Base-by-base conservation (phyloP, 148 eudicot species). In the Rhododendron williamsianum region DNA sequence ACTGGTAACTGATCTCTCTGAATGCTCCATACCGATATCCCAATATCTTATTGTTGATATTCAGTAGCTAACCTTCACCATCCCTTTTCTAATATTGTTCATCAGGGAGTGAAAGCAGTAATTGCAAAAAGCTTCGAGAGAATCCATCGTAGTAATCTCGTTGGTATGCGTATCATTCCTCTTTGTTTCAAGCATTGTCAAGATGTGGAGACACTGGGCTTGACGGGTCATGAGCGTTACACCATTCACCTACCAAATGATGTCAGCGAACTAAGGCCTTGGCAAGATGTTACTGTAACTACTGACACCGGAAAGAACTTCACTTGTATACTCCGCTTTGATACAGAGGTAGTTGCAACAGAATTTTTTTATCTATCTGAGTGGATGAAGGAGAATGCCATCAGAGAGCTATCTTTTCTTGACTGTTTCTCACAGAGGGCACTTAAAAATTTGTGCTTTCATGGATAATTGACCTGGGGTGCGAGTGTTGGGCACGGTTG, bases 81-180 rank as follows among this genome's bases (percentile, higher is more conserved):
- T 35, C 82, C 45, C 76, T 65, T n/a, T 18, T 65, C 30, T 65
- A 65, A n/a, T 65, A 65, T 54, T 54, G 56, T 76, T 82, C 48
- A 33, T 43, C 89, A 97, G 99, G 99, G 99, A 35, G 99, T 97
- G 78, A 97, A 97, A 92, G 99, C 99, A 48, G 99, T 97, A 87
- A 95, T 97, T 27, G 92, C 99, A 72, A 97, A 95, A 89, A 97
- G 99, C 90, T 97, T 94, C 85, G 99, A 97, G 91, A 94, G 99
- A 87, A 97, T 97, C 71, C 99, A 97, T 87, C 93, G 98, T 9
- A 97, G 99, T 85, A 97, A 97, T 87, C 94, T 97, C 49, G 99
- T 97, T 0, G 99, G 99, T 46, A 97, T 95, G 99, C 96, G 99
- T 13, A 92, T 97, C 54, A 87, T 97, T 90, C 99, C 99, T 60